A percentile compares a stretch with the other conserved stretches of the same genome.
Conservation (phyloP, 2,329 filamentous ascomycete genomes). For the Diaporthe australafricana region DNA sequence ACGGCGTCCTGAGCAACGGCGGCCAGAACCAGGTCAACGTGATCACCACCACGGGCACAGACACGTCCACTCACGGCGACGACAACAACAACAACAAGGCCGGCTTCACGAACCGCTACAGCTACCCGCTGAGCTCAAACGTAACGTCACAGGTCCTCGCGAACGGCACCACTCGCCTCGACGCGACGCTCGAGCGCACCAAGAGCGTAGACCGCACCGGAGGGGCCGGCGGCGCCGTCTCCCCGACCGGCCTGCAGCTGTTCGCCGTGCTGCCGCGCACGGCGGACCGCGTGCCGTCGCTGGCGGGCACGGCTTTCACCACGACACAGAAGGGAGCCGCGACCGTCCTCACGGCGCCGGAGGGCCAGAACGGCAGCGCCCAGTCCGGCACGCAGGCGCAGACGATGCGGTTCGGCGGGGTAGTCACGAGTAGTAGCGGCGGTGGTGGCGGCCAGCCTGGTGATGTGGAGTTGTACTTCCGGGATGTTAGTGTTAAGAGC, state of each 20-base stretch:
- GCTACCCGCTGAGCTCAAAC: conserved; percentile 71
- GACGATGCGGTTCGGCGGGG: conserved; percentile 60
- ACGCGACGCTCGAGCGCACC: conserved; percentile 44
- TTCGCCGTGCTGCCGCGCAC: conserved; percentile 53
- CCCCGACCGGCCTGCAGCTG: conserved; percentile 71
- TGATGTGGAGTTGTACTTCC: conserved; percentile 63
- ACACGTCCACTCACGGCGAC: conserved; percentile 39
- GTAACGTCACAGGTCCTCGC: conserved; percentile 38
- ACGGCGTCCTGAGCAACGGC: conserved; percentile 56
- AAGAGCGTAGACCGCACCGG: conserved; percentile 55
- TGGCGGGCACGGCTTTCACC: conserved; percentile 52
- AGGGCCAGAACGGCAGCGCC: conserved; percentile 53
- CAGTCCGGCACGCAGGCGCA: conserved; percentile 69
- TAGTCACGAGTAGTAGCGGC: conserved; percentile 39
- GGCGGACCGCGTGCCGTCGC: conserved; percentile 32
- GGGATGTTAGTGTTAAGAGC: conserved; percentile 56
- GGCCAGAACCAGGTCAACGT: conserved; percentile 57
- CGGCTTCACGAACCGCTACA: conserved; percentile 56
- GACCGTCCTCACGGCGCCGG: conserved; percentile 58
- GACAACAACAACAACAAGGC: not conserved
- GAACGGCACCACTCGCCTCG: conserved; percentile 26
- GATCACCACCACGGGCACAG: conserved; percentile 45
- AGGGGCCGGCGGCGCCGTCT: conserved; percentile 52
- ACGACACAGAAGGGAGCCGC: conserved; percentile 71
- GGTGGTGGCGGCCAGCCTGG: conserved; percentile 39